Conservation (phyloP, 2,329 filamentous ascomycete genomes). For the Claviceps pusilla region DNA sequence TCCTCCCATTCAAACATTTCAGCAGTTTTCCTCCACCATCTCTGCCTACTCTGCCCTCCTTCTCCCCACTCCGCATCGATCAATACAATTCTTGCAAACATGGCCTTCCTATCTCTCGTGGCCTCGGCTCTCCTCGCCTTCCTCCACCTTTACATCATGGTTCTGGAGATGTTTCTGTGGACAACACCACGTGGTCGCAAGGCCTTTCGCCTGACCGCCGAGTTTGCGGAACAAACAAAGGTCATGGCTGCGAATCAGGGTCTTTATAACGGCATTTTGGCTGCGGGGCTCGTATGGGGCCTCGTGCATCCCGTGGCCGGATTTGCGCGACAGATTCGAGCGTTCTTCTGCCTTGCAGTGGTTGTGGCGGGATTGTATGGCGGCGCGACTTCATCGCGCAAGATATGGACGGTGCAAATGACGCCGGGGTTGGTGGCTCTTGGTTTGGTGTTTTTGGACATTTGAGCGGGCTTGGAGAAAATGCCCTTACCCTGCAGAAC, state of each 20-base stretch:
- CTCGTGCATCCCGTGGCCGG: slow-evolving; percentile 28
- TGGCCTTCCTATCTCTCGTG: slow-evolving; percentile 13
- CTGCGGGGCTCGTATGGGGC: slow-evolving; percentile 32
- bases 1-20: no score
- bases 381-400: slow-evolving; percentile 23
- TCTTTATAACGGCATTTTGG: slow-evolving; percentile 38
- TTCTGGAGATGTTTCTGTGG: slow-evolving; percentile 37
- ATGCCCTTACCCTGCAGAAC: no score
- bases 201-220: slow-evolving; percentile 27
- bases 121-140: slow-evolving; percentile 24
- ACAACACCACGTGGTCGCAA: slow-evolving; percentile 28
- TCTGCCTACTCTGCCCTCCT: no score
- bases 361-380: slow-evolving; percentile 30
- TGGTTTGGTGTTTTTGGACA: slow-evolving; percentile 9
- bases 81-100: background rate
- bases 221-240: slow-evolving; percentile 30
- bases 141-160: slow-evolving; percentile 33
- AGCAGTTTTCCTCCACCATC: no score
- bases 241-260: slow-evolving; percentile 35
- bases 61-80: background rate
- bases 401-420: slow-evolving; percentile 30
- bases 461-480: background rate
- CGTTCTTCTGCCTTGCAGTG: slow-evolving; percentile 34
- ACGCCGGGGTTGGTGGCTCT: slow-evolving; percentile 11
- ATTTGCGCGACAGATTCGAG: slow-evolving; percentile 26